Evolutionary conservation across 495 filamentous ascomycete species (phyloP).

Genomic region (Cetradonia linearis): DNA sequence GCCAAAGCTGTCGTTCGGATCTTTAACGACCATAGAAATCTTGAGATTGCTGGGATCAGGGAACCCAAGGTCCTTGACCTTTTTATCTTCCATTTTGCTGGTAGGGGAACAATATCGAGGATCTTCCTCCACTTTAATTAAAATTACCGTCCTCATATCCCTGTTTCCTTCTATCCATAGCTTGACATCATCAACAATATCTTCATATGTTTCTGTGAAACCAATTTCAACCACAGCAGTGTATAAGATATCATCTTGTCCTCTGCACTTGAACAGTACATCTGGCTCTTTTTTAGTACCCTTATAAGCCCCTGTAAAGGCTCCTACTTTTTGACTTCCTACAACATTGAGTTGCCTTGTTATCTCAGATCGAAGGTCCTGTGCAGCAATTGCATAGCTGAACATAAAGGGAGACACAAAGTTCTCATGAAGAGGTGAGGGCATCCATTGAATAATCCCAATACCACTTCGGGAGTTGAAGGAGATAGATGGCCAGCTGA

Average conservation of each 20-base stretch:
- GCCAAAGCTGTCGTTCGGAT: slow-evolving; percentile 1
- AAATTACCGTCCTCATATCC: slow-evolving; percentile 2
- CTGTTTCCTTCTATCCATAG: slow-evolving; percentile 9
- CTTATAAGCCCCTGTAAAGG: background rate
- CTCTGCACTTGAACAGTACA: background rate
- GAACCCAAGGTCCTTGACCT: slow-evolving; percentile 12
- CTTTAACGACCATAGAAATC: slow-evolving; percentile 10
- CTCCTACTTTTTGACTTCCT: slow-evolving; percentile 2
- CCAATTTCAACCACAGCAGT: slow-evolving; percentile 8
- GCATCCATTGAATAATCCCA: background rate
- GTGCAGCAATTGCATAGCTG: background rate
- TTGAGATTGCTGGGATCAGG: background rate
- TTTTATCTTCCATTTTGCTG: slow-evolving; percentile 1
- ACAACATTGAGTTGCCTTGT: background rate
- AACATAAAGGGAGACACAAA: background rate
- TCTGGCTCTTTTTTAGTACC: slow-evolving; percentile 5
- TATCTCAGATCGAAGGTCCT: background rate
- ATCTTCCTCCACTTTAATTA: slow-evolving; percentile 9
- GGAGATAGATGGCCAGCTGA: slow-evolving; percentile 4
- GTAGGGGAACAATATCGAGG: slow-evolving; percentile 7
- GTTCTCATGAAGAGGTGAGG: background rate
- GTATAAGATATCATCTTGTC: slow-evolving; percentile 1
- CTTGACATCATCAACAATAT: slow-evolving; percentile 9
- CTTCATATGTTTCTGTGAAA: slow-evolving; percentile 15
- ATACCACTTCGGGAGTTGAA: background rate